A percentile compares a stretch with the other conserved stretches of the same genome.
Evolutionary conservation across 306 rosid species (phyloP).

Genomic region (Vigna mungo): DNA sequence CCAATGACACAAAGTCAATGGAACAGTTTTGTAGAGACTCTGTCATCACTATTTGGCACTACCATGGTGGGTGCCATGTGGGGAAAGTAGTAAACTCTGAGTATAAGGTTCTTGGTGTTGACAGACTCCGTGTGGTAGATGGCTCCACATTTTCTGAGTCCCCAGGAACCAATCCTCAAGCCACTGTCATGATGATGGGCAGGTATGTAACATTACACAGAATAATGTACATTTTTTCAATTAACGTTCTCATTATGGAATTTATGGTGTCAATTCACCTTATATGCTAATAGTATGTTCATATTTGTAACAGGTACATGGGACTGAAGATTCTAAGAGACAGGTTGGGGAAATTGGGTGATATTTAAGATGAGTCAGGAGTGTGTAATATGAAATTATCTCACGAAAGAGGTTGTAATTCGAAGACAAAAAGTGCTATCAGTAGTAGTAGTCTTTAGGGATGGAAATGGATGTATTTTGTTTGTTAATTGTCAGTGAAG

Average conservation of each 20-base stretch:
- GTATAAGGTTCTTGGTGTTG: constrained; percentile 71
- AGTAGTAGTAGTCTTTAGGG: background rate
- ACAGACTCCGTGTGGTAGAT: constrained; percentile 72
- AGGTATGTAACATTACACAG: constrained; percentile 54
- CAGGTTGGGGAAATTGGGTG: constrained; percentile 66
- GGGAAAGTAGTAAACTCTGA: constrained; percentile 67
- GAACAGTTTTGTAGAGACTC: constrained; percentile 86
- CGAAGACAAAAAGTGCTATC: constrained; percentile 37
- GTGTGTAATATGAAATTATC: constrained; percentile 23
- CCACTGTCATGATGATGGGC: constrained; percentile 90
- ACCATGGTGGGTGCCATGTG: constrained; percentile 88
- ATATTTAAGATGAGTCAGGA: constrained; percentile 49
- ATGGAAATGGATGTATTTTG: constrained; percentile 32
- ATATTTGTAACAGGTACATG: constrained; percentile 70
- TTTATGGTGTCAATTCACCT: background rate
- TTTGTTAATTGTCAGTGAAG: constrained; percentile 49
- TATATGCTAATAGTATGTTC: constrained; percentile 1
- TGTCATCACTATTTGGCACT: constrained; percentile 90
- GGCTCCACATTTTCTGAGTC: constrained; percentile 75
- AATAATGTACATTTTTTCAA: background rate
- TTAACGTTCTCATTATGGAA: no score
- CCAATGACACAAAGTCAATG: constrained; percentile 71
- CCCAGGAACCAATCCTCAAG: constrained; percentile 93
- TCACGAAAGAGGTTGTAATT: background rate
- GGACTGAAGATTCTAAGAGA: constrained; percentile 75